Conservation (phyloP, 2,329 filamentous ascomycete genomes). For the Colletotrichum sp. region DNA sequence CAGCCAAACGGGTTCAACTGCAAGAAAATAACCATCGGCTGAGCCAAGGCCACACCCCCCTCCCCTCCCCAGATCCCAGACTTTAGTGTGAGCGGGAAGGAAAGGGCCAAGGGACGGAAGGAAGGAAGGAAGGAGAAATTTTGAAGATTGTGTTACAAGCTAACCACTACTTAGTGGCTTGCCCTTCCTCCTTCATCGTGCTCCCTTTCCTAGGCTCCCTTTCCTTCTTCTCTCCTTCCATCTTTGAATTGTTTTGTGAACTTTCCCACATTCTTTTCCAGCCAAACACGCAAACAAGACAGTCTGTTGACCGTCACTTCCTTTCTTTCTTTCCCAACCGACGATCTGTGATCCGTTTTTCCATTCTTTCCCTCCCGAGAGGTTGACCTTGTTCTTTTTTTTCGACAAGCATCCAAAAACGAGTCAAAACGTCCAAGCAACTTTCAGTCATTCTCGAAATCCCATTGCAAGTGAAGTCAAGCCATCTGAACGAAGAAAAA, state of each 20-base stretch:
- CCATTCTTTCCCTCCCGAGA: constrained; percentile 9
- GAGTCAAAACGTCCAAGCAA: neutral
- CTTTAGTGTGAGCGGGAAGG: neutral
- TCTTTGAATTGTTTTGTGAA: constrained; percentile 4
- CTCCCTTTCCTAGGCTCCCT: neutral
- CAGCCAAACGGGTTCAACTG: neutral
- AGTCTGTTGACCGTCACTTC: constrained; percentile 16
- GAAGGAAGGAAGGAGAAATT: neutral
- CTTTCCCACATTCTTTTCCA: constrained; percentile 16
- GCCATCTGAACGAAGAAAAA: neutral
- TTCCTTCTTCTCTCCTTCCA: constrained; percentile 9
- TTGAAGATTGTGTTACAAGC: neutral
- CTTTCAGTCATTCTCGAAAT: neutral
- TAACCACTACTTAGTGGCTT: constrained; percentile 18
- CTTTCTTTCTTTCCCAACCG: constrained; percentile 9
- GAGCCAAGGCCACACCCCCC: neutral
- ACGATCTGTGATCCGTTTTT: constrained; percentile 22
- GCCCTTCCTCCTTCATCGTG: neutral
- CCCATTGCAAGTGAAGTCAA: neutral
- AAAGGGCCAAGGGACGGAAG: neutral
- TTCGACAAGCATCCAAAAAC: neutral
- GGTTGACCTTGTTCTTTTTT: neutral
- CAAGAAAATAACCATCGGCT: neutral
- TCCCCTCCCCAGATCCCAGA: neutral
- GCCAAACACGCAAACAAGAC: constrained; percentile 9